Base-by-base conservation (phyloP, 2,329 filamentous ascomycete species). In the Lecanicillium sp. region DNA sequence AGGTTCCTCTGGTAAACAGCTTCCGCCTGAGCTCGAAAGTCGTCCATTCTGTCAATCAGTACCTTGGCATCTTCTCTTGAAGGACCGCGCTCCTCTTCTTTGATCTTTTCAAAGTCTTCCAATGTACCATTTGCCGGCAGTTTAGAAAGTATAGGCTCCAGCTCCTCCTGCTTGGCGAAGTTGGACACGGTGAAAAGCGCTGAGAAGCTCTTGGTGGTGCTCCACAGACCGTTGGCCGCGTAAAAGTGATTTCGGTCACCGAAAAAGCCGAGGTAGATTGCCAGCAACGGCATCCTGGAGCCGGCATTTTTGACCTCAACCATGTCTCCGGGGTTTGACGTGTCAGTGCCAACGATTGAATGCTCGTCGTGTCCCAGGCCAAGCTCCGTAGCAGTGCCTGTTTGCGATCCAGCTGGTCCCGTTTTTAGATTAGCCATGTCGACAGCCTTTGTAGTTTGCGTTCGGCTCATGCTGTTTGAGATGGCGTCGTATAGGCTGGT, bases 211-310 rank as follows among this genome's bases (percentile, higher is more conserved):
- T 68, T 49, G 44, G 66, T 68, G 8, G 68, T 68, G 14, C 72
- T 56, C 58, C 78, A 73, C 64, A 71, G 72, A 52, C 77, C 78
- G 14, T 68, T 72, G 53, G 60, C 68, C 24, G 73, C 71, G 58
- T 79, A 80, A 58, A 74, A 79, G 58, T 80, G 75, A 54, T 78
- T 67, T 35, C 71, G 64, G 15, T 70, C 70, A 32, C 73, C 69
- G 53, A 75, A 69, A 45, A 64, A 69, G 12, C 77, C 77, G 7
- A 82, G 63, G 53, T 74, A 78, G 37, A 82, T 59, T 11, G 70
- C 78, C 37, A 81, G 64, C 14, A 77, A 52, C 4, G 73, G 71
- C 17, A 71, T 62, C 21, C 73, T 65, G 10, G 68, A 70, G n/a
- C 64, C 60, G 8, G 62, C 55, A 24, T 61, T 60, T 33, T 60